A percentile compares a stretch with the other conserved stretches of the same genome.
These are phyloP conservation scores for Pichia rugopelliculosa DNA, from an alignment of 805 yeast genomes.

Conservation along the genomic window DNA sequence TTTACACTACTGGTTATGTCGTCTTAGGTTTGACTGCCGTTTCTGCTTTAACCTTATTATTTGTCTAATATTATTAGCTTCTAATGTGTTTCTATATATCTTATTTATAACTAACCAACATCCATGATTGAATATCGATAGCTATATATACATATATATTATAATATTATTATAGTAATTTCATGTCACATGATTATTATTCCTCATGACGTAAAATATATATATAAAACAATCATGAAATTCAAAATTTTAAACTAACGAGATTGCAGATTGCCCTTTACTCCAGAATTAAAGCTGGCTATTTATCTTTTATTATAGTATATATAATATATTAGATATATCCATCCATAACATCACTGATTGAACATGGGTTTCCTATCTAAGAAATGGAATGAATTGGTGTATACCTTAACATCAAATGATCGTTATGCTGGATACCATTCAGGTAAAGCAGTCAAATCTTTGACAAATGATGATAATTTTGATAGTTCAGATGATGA, in stretches of 20 bases:
- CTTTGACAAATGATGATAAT: constrained; percentile 21
- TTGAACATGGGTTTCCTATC: constrained; percentile 10
- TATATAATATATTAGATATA: no score
- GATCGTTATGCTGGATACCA: constrained; percentile 68
- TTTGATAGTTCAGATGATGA: background rate
- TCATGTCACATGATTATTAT: no score
- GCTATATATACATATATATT: no score
- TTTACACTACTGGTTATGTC: constrained; percentile 83
- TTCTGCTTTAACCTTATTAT: constrained; percentile 51
- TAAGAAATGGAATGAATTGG: constrained; percentile 47
- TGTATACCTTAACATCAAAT: constrained; percentile 56
- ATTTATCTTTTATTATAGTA: no score
- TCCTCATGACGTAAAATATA: no score
- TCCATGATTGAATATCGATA: background rate
- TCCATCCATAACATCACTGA: background rate
- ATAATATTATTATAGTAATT: no score
- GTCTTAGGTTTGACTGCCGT: constrained; percentile 61
- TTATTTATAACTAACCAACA: background rate
- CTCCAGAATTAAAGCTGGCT: no score
- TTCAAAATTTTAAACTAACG: no score
- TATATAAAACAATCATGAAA: no score
- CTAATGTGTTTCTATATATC: background rate
- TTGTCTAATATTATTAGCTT: constrained; percentile 24
- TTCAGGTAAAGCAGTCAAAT: constrained; percentile 14
- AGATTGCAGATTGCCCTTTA: no score